A percentile compares a stretch with the other conserved stretches of the same genome.
These are phyloP conservation scores for Fonsecaea nubica DNA, from an alignment of 2,329 filamentous ascomycete species.

Conservation along the genomic window DNA sequence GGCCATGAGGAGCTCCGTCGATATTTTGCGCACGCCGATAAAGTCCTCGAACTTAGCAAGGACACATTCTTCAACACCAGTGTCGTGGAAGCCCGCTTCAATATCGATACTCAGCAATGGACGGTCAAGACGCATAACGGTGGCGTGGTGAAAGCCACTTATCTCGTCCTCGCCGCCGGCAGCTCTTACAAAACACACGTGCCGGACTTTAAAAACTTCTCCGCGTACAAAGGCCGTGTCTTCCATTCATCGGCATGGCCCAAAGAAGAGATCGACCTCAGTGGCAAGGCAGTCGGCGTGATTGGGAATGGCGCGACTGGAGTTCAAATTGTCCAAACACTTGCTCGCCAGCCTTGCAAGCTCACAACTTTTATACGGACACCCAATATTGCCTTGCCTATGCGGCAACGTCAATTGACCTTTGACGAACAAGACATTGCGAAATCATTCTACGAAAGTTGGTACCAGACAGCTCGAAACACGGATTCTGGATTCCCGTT, in stretches of 20 bases:
- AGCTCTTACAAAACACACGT: slow-evolving; percentile 57
- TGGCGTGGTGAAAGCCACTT: slow-evolving; percentile 31
- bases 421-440: slow-evolving; percentile 60
- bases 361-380: slow-evolving; percentile 66
- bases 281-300: slow-evolving; percentile 65
- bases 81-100: slow-evolving; percentile 47
- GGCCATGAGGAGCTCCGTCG: slow-evolving; percentile 46
- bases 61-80: slow-evolving; percentile 46
- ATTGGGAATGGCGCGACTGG: slow-evolving; percentile 70
- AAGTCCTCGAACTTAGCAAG: slow-evolving; percentile 48
- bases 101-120: slow-evolving; percentile 47
- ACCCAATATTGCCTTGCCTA: slow-evolving; percentile 68
- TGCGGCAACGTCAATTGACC: slow-evolving; percentile 59
- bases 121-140: slow-evolving; percentile 49
- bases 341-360: slow-evolving; percentile 58
- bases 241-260: slow-evolving; percentile 69
- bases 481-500: slow-evolving; percentile 67
- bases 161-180: slow-evolving; percentile 42
- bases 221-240: slow-evolving; percentile 63
- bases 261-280: slow-evolving; percentile 57
- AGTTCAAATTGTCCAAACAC: slow-evolving; percentile 68
- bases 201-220: slow-evolving; percentile 66
- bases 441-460: slow-evolving; percentile 54
- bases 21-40: slow-evolving; percentile 53
- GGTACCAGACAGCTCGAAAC: slow-evolving; percentile 59